phyloP scores from a whole-genome alignment of 371 early-diverging fungal species.

The Mucor mucedo region DNA sequence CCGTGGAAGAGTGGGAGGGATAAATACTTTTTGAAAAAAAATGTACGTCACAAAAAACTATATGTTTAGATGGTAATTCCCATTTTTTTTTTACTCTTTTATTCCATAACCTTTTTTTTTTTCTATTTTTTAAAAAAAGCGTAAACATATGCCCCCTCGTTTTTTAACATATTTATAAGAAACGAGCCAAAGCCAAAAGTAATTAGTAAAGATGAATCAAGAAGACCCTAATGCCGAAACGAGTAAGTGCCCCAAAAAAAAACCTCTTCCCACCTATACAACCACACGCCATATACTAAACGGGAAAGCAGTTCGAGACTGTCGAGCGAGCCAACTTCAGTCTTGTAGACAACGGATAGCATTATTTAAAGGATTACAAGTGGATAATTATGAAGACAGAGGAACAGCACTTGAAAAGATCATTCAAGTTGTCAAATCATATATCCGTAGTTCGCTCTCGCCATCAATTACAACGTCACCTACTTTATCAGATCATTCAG shows the following conservation, averaged over 20 bases:
- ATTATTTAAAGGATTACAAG: constrained; percentile 53
- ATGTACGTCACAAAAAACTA: constrained; percentile 1
- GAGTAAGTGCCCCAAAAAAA: neutral
- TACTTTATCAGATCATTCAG: constrained; percentile 16
- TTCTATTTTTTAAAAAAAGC: constrained; percentile 4
- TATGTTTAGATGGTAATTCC: neutral
- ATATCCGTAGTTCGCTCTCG: constrained; percentile 43
- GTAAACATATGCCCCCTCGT: neutral
- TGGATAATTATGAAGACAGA: constrained; percentile 43
- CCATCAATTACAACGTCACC: constrained; percentile 34
- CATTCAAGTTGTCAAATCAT: constrained; percentile 54
- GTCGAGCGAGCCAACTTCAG: constrained; percentile 48
- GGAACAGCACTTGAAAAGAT: constrained; percentile 46
- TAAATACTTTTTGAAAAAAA: neutral
- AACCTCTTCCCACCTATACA: neutral
- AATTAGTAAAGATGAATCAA: constrained; percentile 3
- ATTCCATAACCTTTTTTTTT: neutral
- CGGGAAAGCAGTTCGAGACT: constrained; percentile 36
- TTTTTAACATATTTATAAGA: no score
- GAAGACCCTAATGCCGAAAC: neutral
- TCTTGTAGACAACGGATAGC: constrained; percentile 53
- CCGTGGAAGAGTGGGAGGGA: no score
- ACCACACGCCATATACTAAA: neutral
- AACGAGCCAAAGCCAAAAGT: no score
- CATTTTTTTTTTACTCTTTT: neutral